Percentiles rank a stretch among this genome's conserved stretches.
phyloP scores from a whole-genome alignment of 148 eudicot species.

The Diospyros kaki region DNA sequence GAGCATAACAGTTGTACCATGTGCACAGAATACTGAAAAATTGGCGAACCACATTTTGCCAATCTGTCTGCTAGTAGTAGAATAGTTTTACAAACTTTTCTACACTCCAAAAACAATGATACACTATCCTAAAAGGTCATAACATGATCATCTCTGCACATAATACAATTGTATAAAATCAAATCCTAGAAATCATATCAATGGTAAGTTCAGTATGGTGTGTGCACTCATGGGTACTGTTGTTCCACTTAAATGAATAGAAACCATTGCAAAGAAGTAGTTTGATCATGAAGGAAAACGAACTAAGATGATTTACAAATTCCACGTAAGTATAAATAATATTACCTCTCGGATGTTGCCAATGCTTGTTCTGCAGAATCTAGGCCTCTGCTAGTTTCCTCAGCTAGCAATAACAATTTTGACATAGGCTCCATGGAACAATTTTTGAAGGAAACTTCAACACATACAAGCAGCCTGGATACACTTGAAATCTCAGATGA shows the following conservation, averaged over 20 bases:
- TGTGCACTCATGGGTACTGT: not conserved
- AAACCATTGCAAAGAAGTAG: not conserved
- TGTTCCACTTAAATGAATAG: too few relatives aligned
- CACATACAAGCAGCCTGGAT: slow-evolving; percentile 62
- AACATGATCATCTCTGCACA: not conserved
- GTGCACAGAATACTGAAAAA: not conserved
- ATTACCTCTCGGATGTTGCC: slow-evolving; percentile 53
- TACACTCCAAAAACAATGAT: not conserved
- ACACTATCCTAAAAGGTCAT: not conserved
- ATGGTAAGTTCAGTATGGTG: not conserved
- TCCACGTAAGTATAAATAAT: not conserved
- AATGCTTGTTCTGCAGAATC: slow-evolving; percentile 49
- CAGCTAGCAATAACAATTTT: slow-evolving; percentile 51
- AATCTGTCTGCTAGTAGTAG: not conserved
- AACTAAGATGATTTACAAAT: slow-evolving; percentile 1
- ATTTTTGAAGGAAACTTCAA: slow-evolving; percentile 69
- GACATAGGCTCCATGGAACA: slow-evolving; percentile 58
- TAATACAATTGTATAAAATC: not conserved
- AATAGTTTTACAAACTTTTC: not conserved
- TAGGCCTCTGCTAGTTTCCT: slow-evolving; percentile 41
- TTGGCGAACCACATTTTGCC: not conserved
- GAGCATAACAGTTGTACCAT: not conserved
- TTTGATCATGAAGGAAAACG: not conserved
- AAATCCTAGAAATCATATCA: not conserved
- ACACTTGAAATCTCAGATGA: slow-evolving; percentile 63